These are phyloP conservation scores for Phaffia tasmanica DNA, from an alignment of 768 basidiomycete species.

Conservation along the genomic window DNA sequence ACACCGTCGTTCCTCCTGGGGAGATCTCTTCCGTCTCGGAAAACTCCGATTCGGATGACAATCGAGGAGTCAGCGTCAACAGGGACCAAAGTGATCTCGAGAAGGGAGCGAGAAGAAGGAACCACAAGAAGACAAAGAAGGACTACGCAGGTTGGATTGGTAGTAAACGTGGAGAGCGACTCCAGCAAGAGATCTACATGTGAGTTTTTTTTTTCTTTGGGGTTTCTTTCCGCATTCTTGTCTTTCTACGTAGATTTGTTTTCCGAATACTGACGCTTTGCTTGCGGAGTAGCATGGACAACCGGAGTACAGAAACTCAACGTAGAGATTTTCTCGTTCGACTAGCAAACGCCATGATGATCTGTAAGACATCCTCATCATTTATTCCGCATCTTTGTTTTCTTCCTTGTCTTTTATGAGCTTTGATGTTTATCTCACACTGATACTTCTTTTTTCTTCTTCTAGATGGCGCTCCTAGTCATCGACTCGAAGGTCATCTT, in stretches of 20 bases:
- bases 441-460: too few relatives aligned
- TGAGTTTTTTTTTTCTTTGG: not conserved
- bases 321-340: slow-evolving; percentile 24
- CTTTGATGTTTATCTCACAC: too few relatives aligned
- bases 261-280: not conserved
- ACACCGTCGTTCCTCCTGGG: not conserved
- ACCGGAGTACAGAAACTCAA: slow-evolving; percentile 15
- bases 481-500: slow-evolving; percentile 21
- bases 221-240: not conserved
- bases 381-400: too few relatives aligned
- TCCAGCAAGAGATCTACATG: slow-evolving; percentile 26
- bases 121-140: not conserved
- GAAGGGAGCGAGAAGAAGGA: slow-evolving; percentile 6
- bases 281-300: not conserved
- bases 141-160: slow-evolving; percentile 23
- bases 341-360: slow-evolving; percentile 24
- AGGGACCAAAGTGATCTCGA: slow-evolving; percentile 4
- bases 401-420: too few relatives aligned
- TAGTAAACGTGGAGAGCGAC: slow-evolving; percentile 21
- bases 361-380: slow-evolving; percentile 3
- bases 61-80: not conserved
- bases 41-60: not conserved
- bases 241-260: not conserved
- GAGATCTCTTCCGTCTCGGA: not conserved
- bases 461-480: slow-evolving; percentile 17